Percentiles rank a stretch among this genome's conserved stretches.
phyloP scores from a whole-genome alignment of 1,139 yeast genomes.

The Geotrichum australiense region DNA sequence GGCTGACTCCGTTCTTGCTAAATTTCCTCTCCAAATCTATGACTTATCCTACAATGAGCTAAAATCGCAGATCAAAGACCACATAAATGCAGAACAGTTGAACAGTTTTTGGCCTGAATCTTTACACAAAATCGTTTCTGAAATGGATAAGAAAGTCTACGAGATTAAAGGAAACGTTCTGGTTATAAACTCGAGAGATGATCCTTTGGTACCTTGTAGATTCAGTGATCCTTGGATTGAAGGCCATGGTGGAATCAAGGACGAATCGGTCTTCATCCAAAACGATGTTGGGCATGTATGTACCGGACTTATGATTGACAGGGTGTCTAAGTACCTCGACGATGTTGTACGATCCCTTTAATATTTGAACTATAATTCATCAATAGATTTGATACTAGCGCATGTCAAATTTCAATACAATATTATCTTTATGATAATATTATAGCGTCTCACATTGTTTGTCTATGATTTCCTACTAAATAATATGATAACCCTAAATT shows the following conservation, averaged over 20 bases:
- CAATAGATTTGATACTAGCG: background rate
- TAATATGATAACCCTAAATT: no score
- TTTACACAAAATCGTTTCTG: constrained; percentile 9
- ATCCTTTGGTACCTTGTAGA: constrained; percentile 17
- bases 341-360: constrained; percentile 8
- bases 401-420: no score
- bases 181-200: constrained; percentile 12
- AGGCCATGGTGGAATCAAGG: background rate
- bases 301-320: constrained; percentile 15
- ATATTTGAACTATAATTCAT: no score
- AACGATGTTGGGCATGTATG: constrained; percentile 14
- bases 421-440: no score
- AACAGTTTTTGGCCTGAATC: constrained; percentile 12
- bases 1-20: constrained; percentile 8
- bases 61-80: background rate
- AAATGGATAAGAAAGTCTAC: constrained; percentile 13
- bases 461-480: no score
- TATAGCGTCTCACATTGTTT: no score
- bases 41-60: constrained; percentile 4
- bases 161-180: background rate
- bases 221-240: constrained; percentile 9
- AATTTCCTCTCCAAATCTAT: constrained; percentile 2
- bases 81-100: background rate
- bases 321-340: constrained; percentile 2
- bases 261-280: constrained; percentile 6